A percentile compares a stretch with the other conserved stretches of the same genome.
Conservation (phyloP, 1,139 yeast species). For the Scheffersomyces insectosa region DNA sequence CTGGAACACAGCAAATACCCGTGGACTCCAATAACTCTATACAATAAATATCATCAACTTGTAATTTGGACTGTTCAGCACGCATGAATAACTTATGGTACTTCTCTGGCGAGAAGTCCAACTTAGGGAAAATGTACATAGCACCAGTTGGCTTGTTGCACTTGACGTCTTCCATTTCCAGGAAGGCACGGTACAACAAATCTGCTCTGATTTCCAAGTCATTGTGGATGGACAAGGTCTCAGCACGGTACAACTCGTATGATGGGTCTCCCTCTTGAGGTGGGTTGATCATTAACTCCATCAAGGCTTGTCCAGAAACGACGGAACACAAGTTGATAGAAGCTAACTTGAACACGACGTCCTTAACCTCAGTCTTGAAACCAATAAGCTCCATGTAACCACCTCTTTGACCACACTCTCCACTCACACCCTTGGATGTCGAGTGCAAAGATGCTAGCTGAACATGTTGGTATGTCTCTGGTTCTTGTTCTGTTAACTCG, state of each 20-base stretch:
- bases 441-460: constrained; percentile 94
- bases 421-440: constrained; percentile 93
- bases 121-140: constrained; percentile 90
- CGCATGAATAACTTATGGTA: constrained; percentile 56
- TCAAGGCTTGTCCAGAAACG: constrained; percentile 89
- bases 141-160: constrained; percentile 96
- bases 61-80: constrained; percentile 56
- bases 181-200: constrained; percentile 67
- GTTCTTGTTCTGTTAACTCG: constrained; percentile 54
- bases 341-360: constrained; percentile 77
- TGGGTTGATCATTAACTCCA: constrained; percentile 92
- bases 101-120: constrained; percentile 53
- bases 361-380: constrained; percentile 67
- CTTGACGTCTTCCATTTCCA: constrained; percentile 71
- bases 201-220: constrained; percentile 66
- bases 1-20: constrained; percentile 98
- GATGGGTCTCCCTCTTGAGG: constrained; percentile 78
- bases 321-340: constrained; percentile 91
- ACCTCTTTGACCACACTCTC: constrained; percentile 99
- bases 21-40: constrained; percentile 76
- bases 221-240: constrained; percentile 59
- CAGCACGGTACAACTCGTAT: constrained; percentile 63
- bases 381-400: constrained; percentile 96
- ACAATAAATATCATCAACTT: constrained; percentile 88
- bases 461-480: constrained; percentile 62